These are phyloP conservation scores for Houttuynia cordata DNA, from an alignment of 164 flowering plant genomes.

Conservation along the genomic window DNA sequence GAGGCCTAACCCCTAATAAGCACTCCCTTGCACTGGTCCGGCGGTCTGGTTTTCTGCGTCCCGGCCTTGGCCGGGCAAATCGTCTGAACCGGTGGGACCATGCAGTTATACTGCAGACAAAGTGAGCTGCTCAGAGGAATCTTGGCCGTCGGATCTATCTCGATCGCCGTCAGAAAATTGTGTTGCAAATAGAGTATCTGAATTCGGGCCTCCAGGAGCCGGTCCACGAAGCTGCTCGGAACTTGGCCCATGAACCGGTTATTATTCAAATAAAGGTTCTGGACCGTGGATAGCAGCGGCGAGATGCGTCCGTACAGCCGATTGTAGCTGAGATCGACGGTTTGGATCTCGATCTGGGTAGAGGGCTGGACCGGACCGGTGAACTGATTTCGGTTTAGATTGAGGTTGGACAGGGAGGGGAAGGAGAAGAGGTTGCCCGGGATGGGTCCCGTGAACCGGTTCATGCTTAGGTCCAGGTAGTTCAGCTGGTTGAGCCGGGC, in stretches of 20 bases:
- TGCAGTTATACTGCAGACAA: constrained; percentile 90
- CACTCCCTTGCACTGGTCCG: constrained; percentile 36
- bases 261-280: constrained; percentile 68
- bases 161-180: constrained; percentile 68
- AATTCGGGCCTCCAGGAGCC: constrained; percentile 42
- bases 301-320: constrained; percentile 58
- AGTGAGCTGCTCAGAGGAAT: constrained; percentile 71
- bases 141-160: constrained; percentile 70
- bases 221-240: constrained; percentile 62
- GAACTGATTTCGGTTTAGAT: constrained; percentile 63
- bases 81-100: constrained; percentile 84
- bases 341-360: constrained; percentile 44
- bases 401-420: constrained; percentile 47
- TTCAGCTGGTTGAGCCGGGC: constrained; percentile 38
- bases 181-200: constrained; percentile 76
- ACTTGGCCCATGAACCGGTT: constrained; percentile 78
- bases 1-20: not conserved
- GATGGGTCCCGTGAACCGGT: constrained; percentile 67
- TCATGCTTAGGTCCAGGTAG: constrained; percentile 75
- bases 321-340: constrained; percentile 87
- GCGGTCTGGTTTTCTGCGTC: constrained; percentile 69
- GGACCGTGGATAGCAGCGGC: constrained; percentile 62
- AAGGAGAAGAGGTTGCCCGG: constrained; percentile 57
- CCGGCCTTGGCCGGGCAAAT: constrained; percentile 87
- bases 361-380: constrained; percentile 51